Base-by-base conservation (phyloP, 2,329 filamentous ascomycete genomes). In the Aspergillus thermomutatus region DNA sequence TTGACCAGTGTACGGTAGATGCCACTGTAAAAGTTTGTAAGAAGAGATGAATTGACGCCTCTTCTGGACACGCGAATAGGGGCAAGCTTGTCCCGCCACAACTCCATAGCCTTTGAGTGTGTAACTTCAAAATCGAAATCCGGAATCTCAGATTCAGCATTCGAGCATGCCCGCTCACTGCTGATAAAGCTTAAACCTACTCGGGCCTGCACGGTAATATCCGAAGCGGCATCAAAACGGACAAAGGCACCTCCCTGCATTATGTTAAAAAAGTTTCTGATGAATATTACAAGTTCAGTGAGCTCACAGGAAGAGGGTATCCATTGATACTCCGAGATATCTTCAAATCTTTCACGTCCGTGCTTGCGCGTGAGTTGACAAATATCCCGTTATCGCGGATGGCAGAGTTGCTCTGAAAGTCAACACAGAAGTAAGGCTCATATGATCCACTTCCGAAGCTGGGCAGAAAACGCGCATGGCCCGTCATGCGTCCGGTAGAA, bases 181-280 rank as follows among this genome's bases (percentile, higher is more conserved):
- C 85, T 88, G 66, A 91, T 85, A 70, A 89, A 88, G 63, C 87
- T 90, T 9, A 89, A 72, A 0, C 87, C 87, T 7, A 89, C 84
- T 37, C 88, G 81, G n/a, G 82, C 86, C 9, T 82, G 72, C 11
- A 91, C 80, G 2, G 82, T 80, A 3, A 78, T 75, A 49, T 79
- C 69, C 0, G 68, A 66, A 0, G 77, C 72, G n/a, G 80, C 74
- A 17, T 82, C 69, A 66, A 89, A 89, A 27, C 85, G 80, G 31
- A 87, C 79, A 72, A 86, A 90, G 0, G 83, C 87, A 11, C 87
- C 87, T 0, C 82, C 84, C 8, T 85, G 79, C 1, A 82, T 55
- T 54, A 10, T 9, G 45, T 60, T 52, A 63, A 48, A 26, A 34
- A 19, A 3, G 3, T 8, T 23, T 17, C 14, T 14, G 31, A 50